Percentiles rank a stretch among this genome's conserved stretches.
These are phyloP conservation scores for Graphium sp. DNA, from an alignment of 2,329 filamentous ascomycete genomes.

Conservation along the genomic window DNA sequence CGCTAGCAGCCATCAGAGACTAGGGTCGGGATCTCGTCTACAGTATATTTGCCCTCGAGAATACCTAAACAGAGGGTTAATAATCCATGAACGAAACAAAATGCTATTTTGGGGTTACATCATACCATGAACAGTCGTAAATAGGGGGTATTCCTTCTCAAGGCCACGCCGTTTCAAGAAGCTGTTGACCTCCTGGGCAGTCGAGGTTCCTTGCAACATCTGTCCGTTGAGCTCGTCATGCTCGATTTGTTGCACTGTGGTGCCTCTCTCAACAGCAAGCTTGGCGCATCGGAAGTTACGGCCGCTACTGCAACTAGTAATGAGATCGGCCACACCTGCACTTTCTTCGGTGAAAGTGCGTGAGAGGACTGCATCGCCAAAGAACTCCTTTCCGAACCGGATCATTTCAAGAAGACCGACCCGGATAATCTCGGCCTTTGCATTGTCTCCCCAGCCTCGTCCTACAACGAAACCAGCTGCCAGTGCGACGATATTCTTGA, in stretches of 20 bases:
- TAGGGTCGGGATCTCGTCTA: slow-evolving; percentile 65
- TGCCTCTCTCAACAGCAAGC: slow-evolving; percentile 63
- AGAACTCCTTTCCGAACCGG: slow-evolving; percentile 87
- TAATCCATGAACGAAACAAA: not conserved
- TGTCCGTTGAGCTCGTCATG: slow-evolving; percentile 83
- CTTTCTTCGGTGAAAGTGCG: slow-evolving; percentile 94
- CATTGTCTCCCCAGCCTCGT: slow-evolving; percentile 94
- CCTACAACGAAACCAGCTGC: slow-evolving; percentile 92
- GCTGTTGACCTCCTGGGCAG: slow-evolving; percentile 76
- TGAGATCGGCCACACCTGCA: slow-evolving; percentile 85
- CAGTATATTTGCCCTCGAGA: slow-evolving; percentile 56
- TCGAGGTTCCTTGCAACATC: slow-evolving; percentile 88
- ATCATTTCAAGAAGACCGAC: slow-evolving; percentile 94
- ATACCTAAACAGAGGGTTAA: slow-evolving; percentile 24
- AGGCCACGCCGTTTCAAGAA: slow-evolving; percentile 67
- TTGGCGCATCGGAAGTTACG: slow-evolving; percentile 91
- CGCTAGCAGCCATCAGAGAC: slow-evolving; percentile 20
- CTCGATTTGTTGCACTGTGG: slow-evolving; percentile 78
- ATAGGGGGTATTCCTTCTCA: slow-evolving; percentile 77
- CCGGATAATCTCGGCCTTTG: slow-evolving; percentile 96
- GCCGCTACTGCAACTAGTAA: slow-evolving; percentile 83
- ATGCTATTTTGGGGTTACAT: not conserved
- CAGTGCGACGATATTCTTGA: slow-evolving; percentile 94
- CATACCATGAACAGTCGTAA: slow-evolving; percentile 63
- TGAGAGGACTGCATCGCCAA: slow-evolving; percentile 61